phyloP scores from a whole-genome alignment of 202 grass and related monocot genomes.

The Panicum hallii region DNA sequence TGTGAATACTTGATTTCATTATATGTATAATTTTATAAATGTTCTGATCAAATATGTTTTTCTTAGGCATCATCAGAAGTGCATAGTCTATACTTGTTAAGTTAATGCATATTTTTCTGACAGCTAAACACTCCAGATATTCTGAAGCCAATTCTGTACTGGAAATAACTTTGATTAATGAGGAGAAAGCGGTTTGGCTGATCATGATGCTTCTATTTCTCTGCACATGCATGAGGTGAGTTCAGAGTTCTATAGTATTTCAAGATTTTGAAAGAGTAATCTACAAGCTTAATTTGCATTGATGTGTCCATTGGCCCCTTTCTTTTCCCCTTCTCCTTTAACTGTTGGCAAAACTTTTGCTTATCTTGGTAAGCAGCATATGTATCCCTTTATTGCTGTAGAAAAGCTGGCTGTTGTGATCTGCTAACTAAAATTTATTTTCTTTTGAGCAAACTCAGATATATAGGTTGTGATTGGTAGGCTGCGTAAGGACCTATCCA shows the following conservation, averaged over 20 bases:
- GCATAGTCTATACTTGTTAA: background rate
- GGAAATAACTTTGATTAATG: constrained; percentile 26
- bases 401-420: constrained; percentile 38
- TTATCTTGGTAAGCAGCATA: constrained; percentile 35
- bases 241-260: constrained; percentile 17
- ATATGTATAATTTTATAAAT: constrained; percentile 7
- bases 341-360: constrained; percentile 24
- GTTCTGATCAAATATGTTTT: constrained; percentile 7
- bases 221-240: constrained; percentile 3
- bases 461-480: background rate
- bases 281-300: constrained; percentile 20
- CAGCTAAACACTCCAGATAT: constrained; percentile 10
- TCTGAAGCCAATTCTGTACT: constrained; percentile 30
- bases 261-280: constrained; percentile 31
- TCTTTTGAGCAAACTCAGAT: constrained; percentile 32
- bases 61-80: constrained; percentile 7
- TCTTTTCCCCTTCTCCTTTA: background rate
- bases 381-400: constrained; percentile 33
- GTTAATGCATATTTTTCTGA: constrained; percentile 32
- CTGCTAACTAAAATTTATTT: constrained; percentile 20
- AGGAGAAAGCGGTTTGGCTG: background rate
- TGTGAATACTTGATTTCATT: constrained; percentile 3
- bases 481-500: no score
- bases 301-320: constrained; percentile 1
- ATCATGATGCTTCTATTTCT: constrained; percentile 2